These are phyloP conservation scores for Ogataea thermomethanolica DNA, from an alignment of 805 yeast genomes.

Conservation along the genomic window DNA sequence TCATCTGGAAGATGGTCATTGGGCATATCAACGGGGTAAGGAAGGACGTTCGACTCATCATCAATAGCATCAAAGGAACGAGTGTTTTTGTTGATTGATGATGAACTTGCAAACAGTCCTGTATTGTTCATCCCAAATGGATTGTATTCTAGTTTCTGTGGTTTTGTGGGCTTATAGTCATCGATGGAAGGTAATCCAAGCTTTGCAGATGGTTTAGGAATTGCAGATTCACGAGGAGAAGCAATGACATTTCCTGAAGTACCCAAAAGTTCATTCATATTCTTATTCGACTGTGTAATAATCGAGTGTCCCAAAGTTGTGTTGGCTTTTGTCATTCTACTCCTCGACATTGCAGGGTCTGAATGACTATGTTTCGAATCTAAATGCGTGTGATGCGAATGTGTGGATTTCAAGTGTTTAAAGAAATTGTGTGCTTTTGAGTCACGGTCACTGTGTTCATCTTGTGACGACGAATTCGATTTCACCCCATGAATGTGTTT, in stretches of 20 bases:
- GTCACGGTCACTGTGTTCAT: not conserved
- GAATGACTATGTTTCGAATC: not conserved
- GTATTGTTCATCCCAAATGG: constrained; percentile 56
- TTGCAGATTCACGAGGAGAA: constrained; percentile 18
- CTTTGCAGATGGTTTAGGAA: constrained; percentile 14
- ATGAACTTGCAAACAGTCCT: constrained; percentile 10
- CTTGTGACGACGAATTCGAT: too few relatives aligned
- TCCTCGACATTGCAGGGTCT: not conserved
- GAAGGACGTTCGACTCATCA: constrained; percentile 48
- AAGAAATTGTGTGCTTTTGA: constrained; percentile 13
- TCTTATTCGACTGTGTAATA: constrained; percentile 12
- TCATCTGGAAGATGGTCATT: constrained; percentile 60
- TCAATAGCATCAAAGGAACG: constrained; percentile 24
- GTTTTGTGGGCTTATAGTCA: constrained; percentile 20
- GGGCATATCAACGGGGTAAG: constrained; percentile 69
- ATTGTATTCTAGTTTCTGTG: constrained; percentile 51
- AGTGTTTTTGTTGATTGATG: constrained; percentile 24
- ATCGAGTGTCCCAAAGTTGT: constrained; percentile 12
- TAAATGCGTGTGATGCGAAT: constrained; percentile 1
- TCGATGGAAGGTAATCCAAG: constrained; percentile 32
- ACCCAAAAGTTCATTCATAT: constrained; percentile 22
- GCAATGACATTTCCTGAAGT: constrained; percentile 24
- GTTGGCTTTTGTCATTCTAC: constrained; percentile 8
- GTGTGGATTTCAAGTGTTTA: constrained; percentile 11
- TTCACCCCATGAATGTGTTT: constrained; percentile 5